A percentile compares a stretch with the other conserved stretches of the same genome.
These are phyloP conservation scores for Chalciporus sphaerocephalus DNA, from an alignment of 768 basidiomycete species.

Conservation along the genomic window DNA sequence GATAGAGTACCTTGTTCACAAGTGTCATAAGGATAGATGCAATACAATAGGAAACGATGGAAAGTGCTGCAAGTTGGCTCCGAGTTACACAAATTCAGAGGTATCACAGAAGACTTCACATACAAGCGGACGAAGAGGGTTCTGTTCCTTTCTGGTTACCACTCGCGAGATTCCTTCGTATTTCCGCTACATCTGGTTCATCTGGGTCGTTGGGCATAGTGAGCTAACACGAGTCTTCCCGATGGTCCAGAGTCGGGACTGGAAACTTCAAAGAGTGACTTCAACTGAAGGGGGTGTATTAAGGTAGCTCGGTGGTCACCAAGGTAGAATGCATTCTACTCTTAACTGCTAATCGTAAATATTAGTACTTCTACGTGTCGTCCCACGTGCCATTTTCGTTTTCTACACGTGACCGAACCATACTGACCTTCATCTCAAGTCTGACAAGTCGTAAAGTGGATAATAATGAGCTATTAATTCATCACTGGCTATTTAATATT, in stretches of 20 bases:
- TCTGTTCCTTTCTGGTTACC: conserved; percentile 26
- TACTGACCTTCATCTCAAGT: too few species aligned
- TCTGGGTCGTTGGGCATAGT: conserved; percentile 8
- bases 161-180: conserved; percentile 49
- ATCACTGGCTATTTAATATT: conserved; percentile 13
- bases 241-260: not conserved
- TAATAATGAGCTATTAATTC: conserved; percentile 9
- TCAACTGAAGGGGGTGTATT: too few species aligned
- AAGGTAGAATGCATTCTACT: not conserved
- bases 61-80: conserved; percentile 51
- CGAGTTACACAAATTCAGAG: not conserved
- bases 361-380: too few species aligned
- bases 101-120: conserved; percentile 4
- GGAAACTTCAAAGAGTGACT: not conserved
- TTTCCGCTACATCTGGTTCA: conserved; percentile 45
- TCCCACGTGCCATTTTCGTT: not conserved
- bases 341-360: too few species aligned
- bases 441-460: not conserved
- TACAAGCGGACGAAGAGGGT: conserved; percentile 22
- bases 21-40: conserved; percentile 97
- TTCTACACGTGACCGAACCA: not conserved
- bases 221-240: not conserved
- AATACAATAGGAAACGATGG: conserved; percentile 84
- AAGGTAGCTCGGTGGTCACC: too few species aligned
- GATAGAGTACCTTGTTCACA: conserved; percentile 76